A percentile compares a stretch with the other conserved stretches of the same genome.
These are phyloP conservation scores for Hygrophorus russula DNA, from an alignment of 768 basidiomycete species.

Conservation along the genomic window DNA sequence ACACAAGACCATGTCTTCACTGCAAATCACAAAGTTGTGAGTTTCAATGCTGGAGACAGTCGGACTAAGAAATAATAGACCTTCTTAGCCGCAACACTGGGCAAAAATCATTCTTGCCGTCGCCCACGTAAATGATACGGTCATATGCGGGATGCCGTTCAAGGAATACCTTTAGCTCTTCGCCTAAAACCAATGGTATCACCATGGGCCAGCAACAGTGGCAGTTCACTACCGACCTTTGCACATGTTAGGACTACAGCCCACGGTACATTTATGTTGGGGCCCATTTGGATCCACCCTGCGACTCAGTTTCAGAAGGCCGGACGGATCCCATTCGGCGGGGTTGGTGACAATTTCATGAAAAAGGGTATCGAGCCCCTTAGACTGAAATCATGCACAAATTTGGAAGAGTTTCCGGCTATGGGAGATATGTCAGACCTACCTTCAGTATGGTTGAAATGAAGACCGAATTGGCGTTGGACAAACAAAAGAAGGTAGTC, in stretches of 20 bases:
- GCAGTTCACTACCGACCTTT: constrained; percentile 46
- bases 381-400: constrained; percentile 40
- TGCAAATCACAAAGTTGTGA: constrained; percentile 18
- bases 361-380: constrained; percentile 64
- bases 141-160: constrained; percentile 53
- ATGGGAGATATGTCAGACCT: constrained; percentile 4
- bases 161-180: constrained; percentile 82
- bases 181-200: constrained; percentile 37
- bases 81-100: constrained; percentile 72
- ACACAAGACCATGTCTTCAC: constrained; percentile 78
- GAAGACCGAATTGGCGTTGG: constrained; percentile 89
- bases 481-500: constrained; percentile 84
- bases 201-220: neutral
- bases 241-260: constrained; percentile 97
- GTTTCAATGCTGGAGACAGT: neutral
- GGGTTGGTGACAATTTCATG: constrained; percentile 87
- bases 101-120: constrained; percentile 94
- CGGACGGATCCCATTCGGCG: constrained; percentile 65
- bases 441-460: constrained; percentile 86
- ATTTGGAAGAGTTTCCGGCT: neutral
- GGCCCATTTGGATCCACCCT: constrained; percentile 65
- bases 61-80: constrained; percentile 29
- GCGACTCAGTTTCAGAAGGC: constrained; percentile 65
- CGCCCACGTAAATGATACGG: constrained; percentile 83
- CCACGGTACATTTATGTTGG: constrained; percentile 76